Conservation (phyloP, 371 early-diverging fungal genomes). For the Smittium mucronatum region DNA sequence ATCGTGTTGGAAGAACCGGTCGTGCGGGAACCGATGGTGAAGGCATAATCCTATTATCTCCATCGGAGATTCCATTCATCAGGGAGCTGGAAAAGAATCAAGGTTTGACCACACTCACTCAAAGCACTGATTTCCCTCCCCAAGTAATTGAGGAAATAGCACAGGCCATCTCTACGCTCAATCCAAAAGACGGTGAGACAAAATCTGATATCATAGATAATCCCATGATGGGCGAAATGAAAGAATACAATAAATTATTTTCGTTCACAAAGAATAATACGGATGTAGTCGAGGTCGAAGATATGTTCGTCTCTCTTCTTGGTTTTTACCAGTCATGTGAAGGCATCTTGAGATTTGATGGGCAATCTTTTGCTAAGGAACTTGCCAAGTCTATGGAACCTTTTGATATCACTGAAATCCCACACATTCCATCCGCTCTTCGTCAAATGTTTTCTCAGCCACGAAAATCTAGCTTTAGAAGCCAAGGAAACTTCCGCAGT, state of each 20-base stretch:
- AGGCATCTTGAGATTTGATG: conserved; percentile 16
- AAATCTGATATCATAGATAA: not conserved
- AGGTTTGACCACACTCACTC: conserved; percentile 88
- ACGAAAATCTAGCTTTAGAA: conserved; percentile 24
- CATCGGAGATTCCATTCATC: conserved; percentile 67
- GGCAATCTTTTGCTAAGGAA: conserved; percentile 9
- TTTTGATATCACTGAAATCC: conserved; percentile 15
- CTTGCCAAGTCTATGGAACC: conserved; percentile 13
- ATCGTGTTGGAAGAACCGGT: conserved; percentile 97
- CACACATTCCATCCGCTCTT: conserved; percentile 19
- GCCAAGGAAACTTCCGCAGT: conserved; percentile 15
- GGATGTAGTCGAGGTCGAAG: conserved; percentile 37
- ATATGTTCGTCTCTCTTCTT: conserved; percentile 47
- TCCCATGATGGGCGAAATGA: conserved; percentile 13
- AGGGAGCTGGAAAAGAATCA: conserved; percentile 57
- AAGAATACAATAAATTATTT: conserved; percentile 18
- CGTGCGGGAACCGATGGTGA: conserved; percentile 92
- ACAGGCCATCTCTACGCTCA: not conserved
- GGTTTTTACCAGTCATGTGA: conserved; percentile 42
- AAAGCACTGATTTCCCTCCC: conserved; percentile 76
- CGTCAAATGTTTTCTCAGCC: not conserved
- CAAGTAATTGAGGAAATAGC: conserved; percentile 45
- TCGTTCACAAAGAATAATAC: conserved; percentile 14
- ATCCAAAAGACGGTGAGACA: not conserved
- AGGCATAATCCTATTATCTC: conserved; percentile 71